Percentiles rank a stretch among this genome's conserved stretches.
phyloP scores from a whole-genome alignment of 164 flowering plant species.

The Litsea cubeba region DNA sequence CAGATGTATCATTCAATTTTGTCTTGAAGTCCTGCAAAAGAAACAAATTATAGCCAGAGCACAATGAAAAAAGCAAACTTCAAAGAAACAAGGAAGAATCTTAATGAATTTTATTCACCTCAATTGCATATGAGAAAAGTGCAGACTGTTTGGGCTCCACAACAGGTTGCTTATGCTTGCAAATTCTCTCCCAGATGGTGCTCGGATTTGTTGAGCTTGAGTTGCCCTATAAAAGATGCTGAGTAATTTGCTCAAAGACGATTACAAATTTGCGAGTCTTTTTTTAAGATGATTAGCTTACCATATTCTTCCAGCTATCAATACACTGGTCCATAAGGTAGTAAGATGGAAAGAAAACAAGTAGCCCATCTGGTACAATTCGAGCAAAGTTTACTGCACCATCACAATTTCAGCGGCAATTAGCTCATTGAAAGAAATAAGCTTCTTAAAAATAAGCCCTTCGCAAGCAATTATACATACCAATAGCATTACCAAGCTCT shows the following conservation, averaged over 20 bases:
- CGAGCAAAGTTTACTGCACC: conserved; percentile 88
- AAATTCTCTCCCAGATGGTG: conserved; percentile 93
- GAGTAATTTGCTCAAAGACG: not conserved
- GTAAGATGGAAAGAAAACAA: conserved; percentile 95
- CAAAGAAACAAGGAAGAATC: not conserved
- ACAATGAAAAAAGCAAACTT: not conserved
- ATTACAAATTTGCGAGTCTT: not conserved
- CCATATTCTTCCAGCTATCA: conserved; percentile 76
- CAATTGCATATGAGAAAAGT: conserved; percentile 63
- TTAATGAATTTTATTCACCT: conserved; percentile 30
- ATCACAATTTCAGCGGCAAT: conserved; percentile 11
- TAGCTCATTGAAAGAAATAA: conserved; percentile 1
- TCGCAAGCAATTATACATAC: conserved; percentile 30
- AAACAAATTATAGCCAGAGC: conserved; percentile 12
- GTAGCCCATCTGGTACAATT: conserved; percentile 94
- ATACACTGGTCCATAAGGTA: conserved; percentile 79
- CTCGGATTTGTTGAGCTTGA: conserved; percentile 37
- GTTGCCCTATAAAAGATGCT: conserved; percentile 32
- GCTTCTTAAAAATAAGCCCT: not conserved
- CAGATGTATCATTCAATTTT: conserved; percentile 65
- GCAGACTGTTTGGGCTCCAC: conserved; percentile 89
- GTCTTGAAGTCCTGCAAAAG: conserved; percentile 71
- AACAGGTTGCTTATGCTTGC: conserved; percentile 89
- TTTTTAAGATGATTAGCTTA: conserved; percentile 19
- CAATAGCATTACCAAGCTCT: conserved; percentile 96